Base-by-base conservation (phyloP, 345 rosid species). In the Euclidium syriacum region DNA sequence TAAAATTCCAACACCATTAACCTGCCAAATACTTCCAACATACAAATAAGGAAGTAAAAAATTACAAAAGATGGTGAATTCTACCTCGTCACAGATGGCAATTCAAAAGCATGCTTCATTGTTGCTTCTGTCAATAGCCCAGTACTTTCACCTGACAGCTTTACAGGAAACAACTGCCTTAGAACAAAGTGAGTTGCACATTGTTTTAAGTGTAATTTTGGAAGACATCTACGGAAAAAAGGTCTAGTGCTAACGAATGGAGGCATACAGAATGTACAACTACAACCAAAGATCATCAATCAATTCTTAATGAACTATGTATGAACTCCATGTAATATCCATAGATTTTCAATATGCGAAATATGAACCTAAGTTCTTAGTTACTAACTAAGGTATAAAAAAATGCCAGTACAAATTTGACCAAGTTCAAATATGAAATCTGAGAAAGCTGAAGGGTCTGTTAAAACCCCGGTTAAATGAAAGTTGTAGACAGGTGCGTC, bases 41-140 rank as follows among this genome's bases (percentile, higher is more conserved):
- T 38, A 70, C 10, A 44, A 26, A 12, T 14, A 52, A 12, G 7
- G 18, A 59, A 49, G 56, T 25, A 7, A n/a, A 49, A 56, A 14
- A 39, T 22, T 16, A 7, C 15, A 42, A 11, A 30, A 46, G 27
- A 57, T 10, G 43, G 39, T 60, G 40, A 52, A 18, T 18, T 50
- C 59, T 80, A 85, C 99, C 91, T 81, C 51, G 46, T 67, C 74
- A 44, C 68, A 60, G 90, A 90, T 53, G 86, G 85, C 64, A 81
- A 72, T 38, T 77, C 74, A 55, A 77, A 77, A 49, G 82, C 85
- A 73, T 65, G 70, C 72, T 82, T 74, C 63, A 83, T 69, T 63
- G 84, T 63, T 43, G 61, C 67, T 55, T 87, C 81, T 7, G 67
- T 68, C 53, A 78, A 72, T 30, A 77, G 62, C 58, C 74, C 91